Conservation (phyloP, 352 stramenopile species). For the Pythium pyrilobum region DNA sequence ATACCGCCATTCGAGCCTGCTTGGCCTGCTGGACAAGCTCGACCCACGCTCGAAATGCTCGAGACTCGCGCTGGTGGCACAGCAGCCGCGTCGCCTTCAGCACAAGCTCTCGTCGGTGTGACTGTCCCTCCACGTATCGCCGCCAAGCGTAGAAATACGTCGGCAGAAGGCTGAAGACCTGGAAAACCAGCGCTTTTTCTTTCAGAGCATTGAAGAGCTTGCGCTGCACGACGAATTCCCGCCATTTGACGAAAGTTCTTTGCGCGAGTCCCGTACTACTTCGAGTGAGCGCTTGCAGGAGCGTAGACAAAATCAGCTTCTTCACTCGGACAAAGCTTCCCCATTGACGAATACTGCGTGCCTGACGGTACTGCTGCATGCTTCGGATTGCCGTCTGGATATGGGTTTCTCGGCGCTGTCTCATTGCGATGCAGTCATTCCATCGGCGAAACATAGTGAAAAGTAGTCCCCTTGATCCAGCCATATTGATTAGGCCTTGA, state of each 20-base stretch:
- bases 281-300: slow-evolving; percentile 10
- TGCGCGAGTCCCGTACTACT: slow-evolving; percentile 9
- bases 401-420: background rate
- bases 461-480: background rate
- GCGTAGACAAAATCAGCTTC: slow-evolving; percentile 17
- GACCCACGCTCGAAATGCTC: slow-evolving; percentile 31
- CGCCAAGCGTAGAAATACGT: slow-evolving; percentile 32
- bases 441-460: slow-evolving; percentile 1
- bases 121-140: slow-evolving; percentile 4
- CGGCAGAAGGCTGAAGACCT: slow-evolving; percentile 31
- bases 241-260: slow-evolving; percentile 27
- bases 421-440: background rate
- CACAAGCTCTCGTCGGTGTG: slow-evolving; percentile 15
- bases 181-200: slow-evolving; percentile 38
- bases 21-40: slow-evolving; percentile 3
- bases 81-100: slow-evolving; percentile 25
- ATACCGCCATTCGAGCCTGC: slow-evolving; percentile 2
- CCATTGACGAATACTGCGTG: slow-evolving; percentile 22
- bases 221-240: slow-evolving; percentile 10
- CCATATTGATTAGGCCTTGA: slow-evolving; percentile 1
- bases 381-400: background rate
- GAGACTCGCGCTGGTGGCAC: slow-evolving; percentile 28
- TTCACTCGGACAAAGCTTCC: slow-evolving; percentile 7
- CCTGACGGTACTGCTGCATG: slow-evolving; percentile 16
- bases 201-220: slow-evolving; percentile 14